Percentiles rank a stretch among this genome's conserved stretches.
These are phyloP conservation scores for Sphenostylis stenocarpa DNA, from an alignment of 306 rosid species.

Conservation along the genomic window DNA sequence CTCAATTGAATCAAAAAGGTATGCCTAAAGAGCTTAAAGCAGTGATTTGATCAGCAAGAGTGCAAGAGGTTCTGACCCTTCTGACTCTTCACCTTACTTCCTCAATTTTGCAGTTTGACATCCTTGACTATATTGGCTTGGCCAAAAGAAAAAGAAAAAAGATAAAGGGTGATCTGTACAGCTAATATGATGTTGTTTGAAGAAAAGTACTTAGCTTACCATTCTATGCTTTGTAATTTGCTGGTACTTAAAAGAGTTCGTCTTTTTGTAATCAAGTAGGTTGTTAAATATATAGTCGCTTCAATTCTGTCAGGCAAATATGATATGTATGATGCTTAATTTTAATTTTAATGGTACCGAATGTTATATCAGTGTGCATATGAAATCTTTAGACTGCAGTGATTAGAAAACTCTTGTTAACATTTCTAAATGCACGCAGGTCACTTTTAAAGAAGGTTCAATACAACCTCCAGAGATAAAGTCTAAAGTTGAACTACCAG, in stretches of 20 bases:
- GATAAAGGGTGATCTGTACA: background rate
- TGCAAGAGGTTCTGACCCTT: slow-evolving; percentile 1
- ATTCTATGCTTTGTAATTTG: background rate
- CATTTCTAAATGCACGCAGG: slow-evolving; percentile 53
- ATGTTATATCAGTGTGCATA: slow-evolving; percentile 2
- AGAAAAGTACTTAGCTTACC: background rate
- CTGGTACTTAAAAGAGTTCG: background rate
- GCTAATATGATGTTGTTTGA: background rate
- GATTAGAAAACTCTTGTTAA: slow-evolving; percentile 19
- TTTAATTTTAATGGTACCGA: background rate
- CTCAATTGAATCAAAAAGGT: background rate
- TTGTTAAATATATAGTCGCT: background rate
- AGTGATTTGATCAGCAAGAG: background rate
- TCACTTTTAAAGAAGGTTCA: slow-evolving; percentile 83
- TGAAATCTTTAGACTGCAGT: background rate
- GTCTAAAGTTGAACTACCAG: slow-evolving; percentile 73
- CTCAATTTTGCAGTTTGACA: background rate
- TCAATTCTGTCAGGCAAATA: slow-evolving; percentile 9
- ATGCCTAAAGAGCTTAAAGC: background rate
- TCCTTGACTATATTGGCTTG: background rate
- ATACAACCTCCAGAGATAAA: slow-evolving; percentile 84
- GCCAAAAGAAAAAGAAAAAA: slow-evolving; percentile 23
- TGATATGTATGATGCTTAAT: background rate
- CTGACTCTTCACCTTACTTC: background rate
- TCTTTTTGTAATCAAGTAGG: slow-evolving; percentile 1